A percentile compares a stretch with the other conserved stretches of the same genome.
These are phyloP conservation scores for Suhomyces taliae DNA, from an alignment of 1,139 yeast species.

Conservation along the genomic window DNA sequence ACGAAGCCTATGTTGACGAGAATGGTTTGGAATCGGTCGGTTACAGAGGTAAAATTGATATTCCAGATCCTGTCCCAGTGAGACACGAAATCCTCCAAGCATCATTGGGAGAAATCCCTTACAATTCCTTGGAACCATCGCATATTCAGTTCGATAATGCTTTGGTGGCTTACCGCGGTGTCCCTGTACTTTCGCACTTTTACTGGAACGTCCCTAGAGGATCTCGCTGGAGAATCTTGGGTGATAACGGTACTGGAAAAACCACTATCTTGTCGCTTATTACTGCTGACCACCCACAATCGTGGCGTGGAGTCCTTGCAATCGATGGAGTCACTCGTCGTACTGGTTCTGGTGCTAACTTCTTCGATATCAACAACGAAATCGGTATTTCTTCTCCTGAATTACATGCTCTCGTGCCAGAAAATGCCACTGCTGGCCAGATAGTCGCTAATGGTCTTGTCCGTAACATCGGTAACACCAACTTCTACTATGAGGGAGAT, in stretches of 20 bases:
- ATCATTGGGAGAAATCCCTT: slow-evolving; percentile 3
- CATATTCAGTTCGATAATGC: slow-evolving; percentile 64
- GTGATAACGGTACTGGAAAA: slow-evolving; percentile 91
- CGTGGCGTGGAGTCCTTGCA: slow-evolving; percentile 75
- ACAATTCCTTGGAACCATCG: slow-evolving; percentile 12
- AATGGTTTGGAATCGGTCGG: slow-evolving; percentile 56
- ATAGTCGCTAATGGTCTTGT: slow-evolving; percentile 74
- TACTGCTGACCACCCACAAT: slow-evolving; percentile 95
- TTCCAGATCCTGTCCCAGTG: neutral
- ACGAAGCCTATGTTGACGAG: slow-evolving; percentile 60
- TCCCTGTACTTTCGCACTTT: slow-evolving; percentile 58
- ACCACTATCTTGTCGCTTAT: slow-evolving; percentile 80
- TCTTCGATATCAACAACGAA: slow-evolving; percentile 72
- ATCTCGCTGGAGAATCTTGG: slow-evolving; percentile 85
- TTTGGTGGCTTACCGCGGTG: slow-evolving; percentile 64
- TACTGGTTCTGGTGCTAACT: slow-evolving; percentile 68
- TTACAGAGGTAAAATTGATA: slow-evolving; percentile 24
- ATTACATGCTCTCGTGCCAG: slow-evolving; percentile 79
- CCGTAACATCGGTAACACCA: slow-evolving; percentile 56
- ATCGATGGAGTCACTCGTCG: slow-evolving; percentile 68
- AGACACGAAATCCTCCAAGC: slow-evolving; percentile 8
- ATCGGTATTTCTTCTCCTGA: slow-evolving; percentile 94
- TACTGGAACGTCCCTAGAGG: slow-evolving; percentile 69
- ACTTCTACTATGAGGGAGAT: slow-evolving; percentile 29
- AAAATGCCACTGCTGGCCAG: slow-evolving; percentile 49